phyloP scores from a whole-genome alignment of 306 rosid genomes.

The Cucurbita maxima region DNA sequence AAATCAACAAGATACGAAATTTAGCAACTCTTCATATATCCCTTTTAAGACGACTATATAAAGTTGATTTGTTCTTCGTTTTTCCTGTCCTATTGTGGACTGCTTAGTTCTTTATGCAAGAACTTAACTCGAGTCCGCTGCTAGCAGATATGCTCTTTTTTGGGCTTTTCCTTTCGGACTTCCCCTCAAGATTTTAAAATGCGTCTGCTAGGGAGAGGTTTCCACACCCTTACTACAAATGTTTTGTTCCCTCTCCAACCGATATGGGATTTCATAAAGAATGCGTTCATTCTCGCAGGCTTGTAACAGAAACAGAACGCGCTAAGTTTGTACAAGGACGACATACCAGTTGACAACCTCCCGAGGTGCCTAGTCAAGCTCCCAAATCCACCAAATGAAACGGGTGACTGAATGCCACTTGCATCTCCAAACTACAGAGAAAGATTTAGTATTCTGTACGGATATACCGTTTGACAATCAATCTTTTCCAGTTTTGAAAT shows the following conservation, averaged over 20 bases:
- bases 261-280: too few species aligned
- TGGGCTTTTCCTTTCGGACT: too few species aligned
- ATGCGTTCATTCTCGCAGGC: too few species aligned
- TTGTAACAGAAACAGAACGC: not conserved
- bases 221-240: too few species aligned
- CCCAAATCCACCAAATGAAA: conserved; percentile 90
- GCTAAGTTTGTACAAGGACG: not conserved
- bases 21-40: conserved; percentile 3
- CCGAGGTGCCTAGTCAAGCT: conserved; percentile 89
- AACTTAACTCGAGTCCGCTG: too few species aligned
- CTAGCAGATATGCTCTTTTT: too few species aligned
- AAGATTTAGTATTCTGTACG: not conserved
- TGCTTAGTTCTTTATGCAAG: too few species aligned
- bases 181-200: too few species aligned
- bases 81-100: not conserved
- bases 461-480: not conserved
- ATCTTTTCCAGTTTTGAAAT: conserved; percentile 4
- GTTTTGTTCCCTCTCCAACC: too few species aligned
- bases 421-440: conserved; percentile 81
- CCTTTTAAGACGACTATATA: not conserved
- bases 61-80: not conserved
- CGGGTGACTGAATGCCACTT: conserved; percentile 92
- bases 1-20: conserved; percentile 7
- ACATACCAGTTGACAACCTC: conserved; percentile 57
- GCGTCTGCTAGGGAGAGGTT: too few species aligned